These are phyloP conservation scores for Russula lepida DNA, from an alignment of 768 basidiomycete genomes.

Conservation along the genomic window DNA sequence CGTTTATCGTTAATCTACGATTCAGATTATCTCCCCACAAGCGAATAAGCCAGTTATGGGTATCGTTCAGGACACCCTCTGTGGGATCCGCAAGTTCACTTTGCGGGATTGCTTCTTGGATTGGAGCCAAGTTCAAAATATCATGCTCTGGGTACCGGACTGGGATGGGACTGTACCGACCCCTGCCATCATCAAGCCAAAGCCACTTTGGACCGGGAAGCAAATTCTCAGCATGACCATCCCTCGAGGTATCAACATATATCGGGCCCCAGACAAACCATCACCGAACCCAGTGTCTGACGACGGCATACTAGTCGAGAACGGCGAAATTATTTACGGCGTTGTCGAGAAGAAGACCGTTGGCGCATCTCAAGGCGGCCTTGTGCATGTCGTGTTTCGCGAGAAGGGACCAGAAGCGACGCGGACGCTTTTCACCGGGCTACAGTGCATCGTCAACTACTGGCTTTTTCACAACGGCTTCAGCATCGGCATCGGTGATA, in stretches of 20 bases:
- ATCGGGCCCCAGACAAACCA: slow-evolving; percentile 70
- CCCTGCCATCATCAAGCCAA: slow-evolving; percentile 93
- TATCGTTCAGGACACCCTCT: slow-evolving; percentile 97
- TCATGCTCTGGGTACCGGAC: slow-evolving; percentile 93
- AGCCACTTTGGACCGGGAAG: slow-evolving; percentile 96
- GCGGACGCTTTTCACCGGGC: slow-evolving; percentile 81
- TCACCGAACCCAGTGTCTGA: slow-evolving; percentile 78
- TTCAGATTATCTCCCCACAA: slow-evolving; percentile 95
- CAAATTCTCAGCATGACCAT: slow-evolving; percentile 89
- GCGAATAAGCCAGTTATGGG: slow-evolving; percentile 99
- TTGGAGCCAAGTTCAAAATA: slow-evolving; percentile 94
- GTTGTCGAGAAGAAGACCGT: slow-evolving; percentile 99
- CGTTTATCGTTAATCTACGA: slow-evolving; percentile 1
- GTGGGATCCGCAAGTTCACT: slow-evolving; percentile 95
- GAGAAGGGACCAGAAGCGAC: slow-evolving; percentile 95
- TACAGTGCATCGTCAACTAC: slow-evolving; percentile 94
- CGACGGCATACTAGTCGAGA: slow-evolving; percentile 93
- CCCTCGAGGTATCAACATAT: slow-evolving; percentile 91
- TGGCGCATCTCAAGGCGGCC: slow-evolving; percentile 87
- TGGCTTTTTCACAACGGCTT: slow-evolving; percentile 99
- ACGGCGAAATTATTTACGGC: slow-evolving; percentile 92
- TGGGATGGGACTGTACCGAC: slow-evolving; percentile 94
- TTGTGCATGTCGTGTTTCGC: slow-evolving; percentile 94
- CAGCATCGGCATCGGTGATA: slow-evolving; percentile 98
- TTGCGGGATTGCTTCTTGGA: slow-evolving; percentile 93